A percentile compares a stretch with the other conserved stretches of the same genome.
These are phyloP conservation scores for Thraustochytrium striatum DNA, from an alignment of 352 stramenopile species.

Conservation along the genomic window DNA sequence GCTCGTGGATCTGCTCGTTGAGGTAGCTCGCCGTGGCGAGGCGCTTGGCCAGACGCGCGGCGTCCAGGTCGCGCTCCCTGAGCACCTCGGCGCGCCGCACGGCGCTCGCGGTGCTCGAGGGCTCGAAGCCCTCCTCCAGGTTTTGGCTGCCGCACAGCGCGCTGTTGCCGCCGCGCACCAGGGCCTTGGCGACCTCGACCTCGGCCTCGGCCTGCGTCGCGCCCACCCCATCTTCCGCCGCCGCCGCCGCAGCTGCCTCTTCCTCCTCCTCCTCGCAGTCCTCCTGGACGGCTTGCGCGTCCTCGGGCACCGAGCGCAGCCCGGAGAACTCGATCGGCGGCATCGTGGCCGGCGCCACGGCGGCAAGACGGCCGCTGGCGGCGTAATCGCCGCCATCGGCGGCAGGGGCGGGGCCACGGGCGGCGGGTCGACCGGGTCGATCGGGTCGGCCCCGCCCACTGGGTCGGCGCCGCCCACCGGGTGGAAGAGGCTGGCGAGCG, in stretches of 20 bases:
- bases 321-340: neutral
- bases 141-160: neutral
- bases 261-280: neutral
- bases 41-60: conserved; percentile 7
- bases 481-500: conserved; percentile 1
- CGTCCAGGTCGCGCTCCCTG: neutral
- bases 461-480: neutral
- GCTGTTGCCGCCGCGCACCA: neutral
- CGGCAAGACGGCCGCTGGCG: neutral
- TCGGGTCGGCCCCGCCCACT: neutral
- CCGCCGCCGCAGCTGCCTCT: neutral
- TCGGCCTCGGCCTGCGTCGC: too few species aligned
- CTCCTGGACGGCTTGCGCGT: neutral
- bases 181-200: too few species aligned
- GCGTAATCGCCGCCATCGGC: neutral
- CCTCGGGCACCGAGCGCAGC: neutral
- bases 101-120: neutral
- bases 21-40: conserved; percentile 30
- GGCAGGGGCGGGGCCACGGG: neutral
- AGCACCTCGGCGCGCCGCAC: neutral
- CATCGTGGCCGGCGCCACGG: neutral
- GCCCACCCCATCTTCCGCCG: too few species aligned
- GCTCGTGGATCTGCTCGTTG: conserved; percentile 43
- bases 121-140: conserved; percentile 13
- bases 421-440: neutral